Evolutionary conservation across 2,329 filamentous ascomycete genomes (phyloP).

Genomic region (Zymoseptoria crescenta): DNA sequence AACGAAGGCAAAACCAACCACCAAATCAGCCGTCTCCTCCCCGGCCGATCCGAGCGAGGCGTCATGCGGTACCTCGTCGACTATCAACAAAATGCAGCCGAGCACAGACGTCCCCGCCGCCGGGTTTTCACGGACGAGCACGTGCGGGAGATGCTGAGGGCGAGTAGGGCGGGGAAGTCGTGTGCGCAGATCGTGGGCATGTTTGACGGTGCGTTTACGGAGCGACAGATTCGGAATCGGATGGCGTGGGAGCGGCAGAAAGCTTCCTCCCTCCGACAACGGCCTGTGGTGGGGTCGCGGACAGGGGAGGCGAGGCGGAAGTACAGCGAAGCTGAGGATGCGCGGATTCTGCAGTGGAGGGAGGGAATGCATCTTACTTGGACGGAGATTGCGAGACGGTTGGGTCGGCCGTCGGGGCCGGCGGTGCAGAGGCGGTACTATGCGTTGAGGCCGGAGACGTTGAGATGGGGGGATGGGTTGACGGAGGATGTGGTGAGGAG

Average conservation of each 20-base stretch:
- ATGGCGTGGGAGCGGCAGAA: neutral
- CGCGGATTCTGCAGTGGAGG: neutral
- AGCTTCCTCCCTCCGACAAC: neutral
- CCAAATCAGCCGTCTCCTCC: neutral
- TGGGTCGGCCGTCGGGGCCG: neutral
- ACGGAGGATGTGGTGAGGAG: neutral
- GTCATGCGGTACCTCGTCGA: neutral
- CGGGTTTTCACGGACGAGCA: no score
- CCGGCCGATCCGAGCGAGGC: neutral
- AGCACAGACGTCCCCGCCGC: neutral
- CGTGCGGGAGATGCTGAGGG: neutral
- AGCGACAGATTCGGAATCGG: neutral
- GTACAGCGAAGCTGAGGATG: neutral
- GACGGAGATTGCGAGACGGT: neutral
- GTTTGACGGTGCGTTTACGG: neutral
- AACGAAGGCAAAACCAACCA: neutral
- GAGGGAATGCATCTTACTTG: neutral
- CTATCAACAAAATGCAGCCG: neutral
- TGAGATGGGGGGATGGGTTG: no score
- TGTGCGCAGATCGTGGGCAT: neutral
- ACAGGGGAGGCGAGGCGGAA: no score
- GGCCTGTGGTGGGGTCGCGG: no score
- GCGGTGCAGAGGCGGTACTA: neutral
- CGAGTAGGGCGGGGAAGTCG: neutral
- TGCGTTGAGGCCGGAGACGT: neutral